Base-by-base conservation (phyloP, 2,329 filamentous ascomycete genomes). In the Lecanicillium sp. region DNA sequence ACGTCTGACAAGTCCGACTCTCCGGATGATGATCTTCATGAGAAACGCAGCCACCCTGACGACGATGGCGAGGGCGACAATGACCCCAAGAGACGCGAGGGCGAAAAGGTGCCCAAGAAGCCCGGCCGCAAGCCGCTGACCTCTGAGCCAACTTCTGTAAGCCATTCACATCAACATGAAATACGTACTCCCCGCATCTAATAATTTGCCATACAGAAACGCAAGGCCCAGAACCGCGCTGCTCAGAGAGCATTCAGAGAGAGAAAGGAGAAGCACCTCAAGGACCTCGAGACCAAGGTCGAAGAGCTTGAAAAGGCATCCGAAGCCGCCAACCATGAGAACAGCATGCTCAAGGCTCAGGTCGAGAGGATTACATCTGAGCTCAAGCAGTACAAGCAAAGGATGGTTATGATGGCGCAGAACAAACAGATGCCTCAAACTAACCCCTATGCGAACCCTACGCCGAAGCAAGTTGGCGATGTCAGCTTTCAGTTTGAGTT, bases 401-500 rank as follows among this genome's bases (percentile, higher is more conserved):
- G 87, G 50, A 66, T 97, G 33, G 83, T 86, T 0, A 67, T 87
- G 57, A 75, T 75, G 52, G 57, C 64, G 47, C 67, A 54, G 46
- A 61, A 44, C 57, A 63, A 56, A 52, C 50, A 55, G 15, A 50
- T 75, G 2, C 49, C 57, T 1, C 66, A 77, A 62, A 73, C 72
- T 12, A 63, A 62, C 42, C 45, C 56, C 1, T 46, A 57, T 1
- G 71, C 76, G 59, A 70, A 75, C 58, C 63, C 72, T 19, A 73
- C 72, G 10, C 62, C 80, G 53, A 79, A 71, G 63, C 84, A 81
- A 56, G 71, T 84, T 47, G 81, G 75, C 58, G 85, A 86, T 53
- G 84, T 86, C 63, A 90, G 86, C 62, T 97, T 97, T 62, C 84
- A 91, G 56, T 97, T 98, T 58, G 91, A 97, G 56, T 97, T 97